Percentiles rank a stretch among this genome's conserved stretches.
Evolutionary conservation across 352 stramenopile genomes (phyloP).

Genomic region (Globisporangium paddicum): DNA sequence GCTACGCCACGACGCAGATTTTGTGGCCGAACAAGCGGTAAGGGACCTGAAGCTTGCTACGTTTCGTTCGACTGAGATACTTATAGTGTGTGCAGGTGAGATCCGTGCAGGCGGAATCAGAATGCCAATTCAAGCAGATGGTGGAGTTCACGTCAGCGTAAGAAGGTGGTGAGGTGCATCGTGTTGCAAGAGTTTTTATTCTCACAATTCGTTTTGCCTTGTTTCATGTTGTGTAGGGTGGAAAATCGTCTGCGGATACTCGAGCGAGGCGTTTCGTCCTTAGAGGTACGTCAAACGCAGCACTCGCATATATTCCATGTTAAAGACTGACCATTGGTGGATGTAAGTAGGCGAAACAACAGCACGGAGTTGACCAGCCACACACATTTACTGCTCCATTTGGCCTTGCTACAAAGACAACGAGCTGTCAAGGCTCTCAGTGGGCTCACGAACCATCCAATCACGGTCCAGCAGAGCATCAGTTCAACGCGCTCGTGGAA

Average conservation of each 20-base stretch:
- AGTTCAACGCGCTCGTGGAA: background rate
- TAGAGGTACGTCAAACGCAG: constrained; percentile 4
- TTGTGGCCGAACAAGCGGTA: constrained; percentile 30
- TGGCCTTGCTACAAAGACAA: background rate
- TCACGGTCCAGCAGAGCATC: background rate
- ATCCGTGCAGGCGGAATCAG: constrained; percentile 17
- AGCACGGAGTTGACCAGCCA: background rate
- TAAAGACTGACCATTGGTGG: background rate
- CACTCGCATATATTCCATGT: no score
- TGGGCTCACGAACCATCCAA: background rate
- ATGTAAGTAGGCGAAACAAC: background rate
- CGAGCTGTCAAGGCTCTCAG: background rate
- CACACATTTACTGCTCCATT: background rate
- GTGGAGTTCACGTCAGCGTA: constrained; percentile 16
- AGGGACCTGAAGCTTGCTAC: background rate
- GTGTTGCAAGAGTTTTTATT: background rate
- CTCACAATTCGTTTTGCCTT: background rate
- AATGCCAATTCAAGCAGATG: constrained; percentile 17
- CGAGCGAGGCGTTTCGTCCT: constrained; percentile 8
- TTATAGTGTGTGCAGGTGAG: constrained; percentile 13
- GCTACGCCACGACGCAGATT: constrained; percentile 29
- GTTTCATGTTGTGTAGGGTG: constrained; percentile 3
- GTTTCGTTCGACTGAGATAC: background rate
- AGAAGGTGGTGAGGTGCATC: background rate
- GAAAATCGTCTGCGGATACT: constrained; percentile 16